Percentiles rank a stretch among this genome's conserved stretches.
These are phyloP conservation scores for Ophiocordyceps polyrhachis-furcata DNA, from an alignment of 2,329 filamentous ascomycete species.

Conservation along the genomic window DNA sequence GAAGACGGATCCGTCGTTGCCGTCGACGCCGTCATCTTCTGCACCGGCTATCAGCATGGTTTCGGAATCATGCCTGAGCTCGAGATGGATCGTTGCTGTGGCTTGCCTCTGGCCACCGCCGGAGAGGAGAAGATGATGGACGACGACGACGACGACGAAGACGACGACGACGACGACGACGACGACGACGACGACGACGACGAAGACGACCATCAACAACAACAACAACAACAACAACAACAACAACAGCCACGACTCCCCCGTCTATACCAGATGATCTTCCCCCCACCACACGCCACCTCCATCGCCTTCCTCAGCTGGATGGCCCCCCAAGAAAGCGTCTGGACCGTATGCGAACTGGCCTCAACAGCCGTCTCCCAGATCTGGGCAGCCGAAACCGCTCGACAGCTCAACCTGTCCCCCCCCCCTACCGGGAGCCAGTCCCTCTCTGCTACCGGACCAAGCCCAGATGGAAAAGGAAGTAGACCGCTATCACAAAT, in stretches of 20 bases:
- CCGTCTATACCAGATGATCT: slow-evolving; percentile 21
- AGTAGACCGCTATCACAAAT: slow-evolving; percentile 9
- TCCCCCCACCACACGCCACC: slow-evolving; percentile 19
- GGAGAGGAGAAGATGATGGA: neutral
- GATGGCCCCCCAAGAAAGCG: slow-evolving; percentile 13
- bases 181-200: neutral
- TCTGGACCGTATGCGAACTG: slow-evolving; percentile 18
- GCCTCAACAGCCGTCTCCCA: slow-evolving; percentile 20
- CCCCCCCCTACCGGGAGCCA: slow-evolving; percentile 5
- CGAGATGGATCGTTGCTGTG: slow-evolving; percentile 3
- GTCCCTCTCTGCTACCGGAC: slow-evolving; percentile 5
- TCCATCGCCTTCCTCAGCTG: slow-evolving; percentile 22
- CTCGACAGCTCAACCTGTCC: neutral
- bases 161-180: neutral
- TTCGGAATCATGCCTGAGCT: slow-evolving; percentile 8
- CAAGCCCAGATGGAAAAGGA: slow-evolving; percentile 8
- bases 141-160: slow-evolving; percentile 1
- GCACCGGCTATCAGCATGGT: slow-evolving; percentile 18
- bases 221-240: slow-evolving; percentile 1
- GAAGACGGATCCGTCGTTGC: slow-evolving; percentile 11
- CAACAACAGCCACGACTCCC: slow-evolving; percentile 7
- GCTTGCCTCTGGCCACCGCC: neutral
- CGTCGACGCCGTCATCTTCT: slow-evolving; percentile 17
- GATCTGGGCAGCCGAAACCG: slow-evolving; percentile 12
- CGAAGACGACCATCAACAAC: slow-evolving; percentile 2